These are phyloP conservation scores for Hyaloscypha hepaticicola DNA, from an alignment of 495 filamentous ascomycete species.

Conservation along the genomic window DNA sequence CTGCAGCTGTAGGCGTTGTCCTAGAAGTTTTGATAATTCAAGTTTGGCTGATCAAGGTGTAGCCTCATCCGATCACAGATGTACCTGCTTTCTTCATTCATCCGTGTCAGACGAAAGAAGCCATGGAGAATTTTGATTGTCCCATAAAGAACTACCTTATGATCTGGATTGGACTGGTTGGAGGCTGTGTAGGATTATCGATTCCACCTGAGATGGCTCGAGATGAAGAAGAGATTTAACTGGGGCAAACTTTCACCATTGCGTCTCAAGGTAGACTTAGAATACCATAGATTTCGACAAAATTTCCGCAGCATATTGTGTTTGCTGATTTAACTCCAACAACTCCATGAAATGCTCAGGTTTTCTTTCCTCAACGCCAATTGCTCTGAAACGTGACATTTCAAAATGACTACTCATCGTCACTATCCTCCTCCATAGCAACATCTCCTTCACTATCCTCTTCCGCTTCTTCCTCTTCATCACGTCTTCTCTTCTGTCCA, in stretches of 20 bases:
- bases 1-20: constrained; percentile 62
- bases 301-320: background rate
- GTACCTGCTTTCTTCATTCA: constrained; percentile 78
- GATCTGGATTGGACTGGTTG: constrained; percentile 78
- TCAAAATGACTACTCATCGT: constrained; percentile 45
- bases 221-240: background rate
- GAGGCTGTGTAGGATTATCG: constrained; percentile 68
- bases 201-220: constrained; percentile 58
- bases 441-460: constrained; percentile 62
- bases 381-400: background rate
- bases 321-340: background rate
- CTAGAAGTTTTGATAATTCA: constrained; percentile 18
- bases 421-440: constrained; percentile 71
- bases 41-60: constrained; percentile 9
- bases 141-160: constrained; percentile 67
- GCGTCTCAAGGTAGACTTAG: background rate
- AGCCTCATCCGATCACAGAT: constrained; percentile 79
- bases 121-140: constrained; percentile 58
- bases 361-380: constrained; percentile 3
- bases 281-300: background rate
- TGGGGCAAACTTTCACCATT: background rate
- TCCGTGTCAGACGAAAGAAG: constrained; percentile 81
- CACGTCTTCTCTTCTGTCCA: constrained; percentile 67
- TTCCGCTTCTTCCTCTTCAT: constrained; percentile 57
- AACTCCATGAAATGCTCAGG: constrained; percentile 20